Percentiles rank a stretch among this genome's conserved stretches.
These are phyloP conservation scores for Candida chauliodis DNA, from an alignment of 805 yeast genomes.

Conservation along the genomic window DNA sequence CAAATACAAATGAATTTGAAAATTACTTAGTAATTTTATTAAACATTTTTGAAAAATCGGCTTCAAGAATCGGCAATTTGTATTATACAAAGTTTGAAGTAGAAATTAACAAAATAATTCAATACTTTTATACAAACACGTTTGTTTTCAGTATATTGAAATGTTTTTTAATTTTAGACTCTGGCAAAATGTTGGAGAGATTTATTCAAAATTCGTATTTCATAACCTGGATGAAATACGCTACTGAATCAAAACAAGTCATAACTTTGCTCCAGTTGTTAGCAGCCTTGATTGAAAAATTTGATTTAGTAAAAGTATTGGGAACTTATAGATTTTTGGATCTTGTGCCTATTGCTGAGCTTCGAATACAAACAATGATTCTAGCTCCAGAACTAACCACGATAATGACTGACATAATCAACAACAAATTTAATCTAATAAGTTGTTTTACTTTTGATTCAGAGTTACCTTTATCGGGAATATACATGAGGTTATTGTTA, in stretches of 20 bases:
- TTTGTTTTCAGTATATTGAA: constrained; percentile 10
- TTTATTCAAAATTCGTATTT: constrained; percentile 5
- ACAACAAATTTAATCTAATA: constrained; percentile 3
- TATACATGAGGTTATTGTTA: constrained; percentile 6
- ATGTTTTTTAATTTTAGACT: constrained; percentile 4
- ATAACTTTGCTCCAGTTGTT: not conserved
- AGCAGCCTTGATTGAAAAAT: not conserved
- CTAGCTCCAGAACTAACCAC: constrained; percentile 4
- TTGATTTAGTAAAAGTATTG: not conserved
- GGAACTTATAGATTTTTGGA: not conserved
- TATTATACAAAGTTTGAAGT: constrained; percentile 6
- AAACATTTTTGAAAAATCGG: constrained; percentile 2
- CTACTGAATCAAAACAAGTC: not conserved
- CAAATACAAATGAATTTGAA: constrained; percentile 1
- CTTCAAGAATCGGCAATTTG: constrained; percentile 4
- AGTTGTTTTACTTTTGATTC: constrained; percentile 4
- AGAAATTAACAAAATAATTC: constrained; percentile 3
- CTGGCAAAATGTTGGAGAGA: not conserved
- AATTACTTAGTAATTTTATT: constrained; percentile 4
- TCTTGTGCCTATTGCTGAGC: constrained; percentile 3
- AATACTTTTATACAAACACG: constrained; percentile 1
- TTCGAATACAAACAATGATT: constrained; percentile 16
- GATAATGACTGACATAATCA: not conserved
- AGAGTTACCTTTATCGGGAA: not conserved
- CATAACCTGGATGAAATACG: not conserved